Conservation (phyloP, 2,329 filamentous ascomycete genomes). For the Aspergillus latus region DNA sequence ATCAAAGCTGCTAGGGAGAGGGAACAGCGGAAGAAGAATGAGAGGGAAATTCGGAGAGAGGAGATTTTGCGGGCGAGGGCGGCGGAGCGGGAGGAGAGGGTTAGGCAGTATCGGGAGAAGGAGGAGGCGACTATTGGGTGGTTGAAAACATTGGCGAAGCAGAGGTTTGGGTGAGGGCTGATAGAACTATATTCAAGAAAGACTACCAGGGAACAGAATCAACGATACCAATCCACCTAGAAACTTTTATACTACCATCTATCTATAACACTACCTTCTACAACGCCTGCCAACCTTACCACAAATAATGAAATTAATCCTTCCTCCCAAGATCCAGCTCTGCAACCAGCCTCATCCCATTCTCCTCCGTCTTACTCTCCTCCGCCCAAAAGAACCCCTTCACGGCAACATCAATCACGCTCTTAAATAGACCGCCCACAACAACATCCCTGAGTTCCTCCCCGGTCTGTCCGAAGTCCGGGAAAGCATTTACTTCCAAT, state of each 20-base stretch:
- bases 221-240: not conserved
- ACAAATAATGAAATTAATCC: not conserved
- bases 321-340: slow-evolving; percentile 43
- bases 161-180: slow-evolving; percentile 65
- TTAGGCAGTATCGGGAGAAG: slow-evolving; percentile 68
- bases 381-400: slow-evolving; percentile 62
- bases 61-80: slow-evolving; percentile 72
- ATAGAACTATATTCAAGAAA: not conserved
- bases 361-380: slow-evolving; percentile 22
- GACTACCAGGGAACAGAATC: not conserved
- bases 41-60: slow-evolving; percentile 78
- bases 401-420: slow-evolving; percentile 67
- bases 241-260: slow-evolving; percentile 4
- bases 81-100: slow-evolving; percentile 76
- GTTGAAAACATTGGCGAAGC: slow-evolving; percentile 73
- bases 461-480: slow-evolving; percentile 92
- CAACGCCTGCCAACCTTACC: slow-evolving; percentile 25
- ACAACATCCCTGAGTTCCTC: slow-evolving; percentile 65
- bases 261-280: not conserved
- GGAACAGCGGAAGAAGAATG: slow-evolving; percentile 73
- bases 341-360: slow-evolving; percentile 38
- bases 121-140: slow-evolving; percentile 84
- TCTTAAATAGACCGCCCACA: slow-evolving; percentile 74
- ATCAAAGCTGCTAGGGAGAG: slow-evolving; percentile 66
- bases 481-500: slow-evolving; percentile 92